Evolutionary conservation across 257 asterid species (phyloP), one percentile per base, ranked within the genome.

Genomic region (Lycium ferocissimum): DNA sequence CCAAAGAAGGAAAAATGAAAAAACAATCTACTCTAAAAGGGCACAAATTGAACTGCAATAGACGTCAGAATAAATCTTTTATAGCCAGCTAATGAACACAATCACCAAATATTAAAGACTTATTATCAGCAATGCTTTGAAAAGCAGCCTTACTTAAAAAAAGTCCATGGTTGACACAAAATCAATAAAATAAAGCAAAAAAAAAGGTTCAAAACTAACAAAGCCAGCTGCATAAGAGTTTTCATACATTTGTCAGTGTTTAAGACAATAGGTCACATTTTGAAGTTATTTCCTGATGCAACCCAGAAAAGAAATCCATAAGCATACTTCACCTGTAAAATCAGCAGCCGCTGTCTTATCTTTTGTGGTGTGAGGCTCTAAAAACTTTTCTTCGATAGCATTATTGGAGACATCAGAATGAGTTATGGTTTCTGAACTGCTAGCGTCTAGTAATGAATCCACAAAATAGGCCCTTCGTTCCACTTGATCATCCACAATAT

Each of bases 391-490:
- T 72, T 91, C 86, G 78, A 83, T 82, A 84, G 91, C 78, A 85
- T 83, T 85, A 81, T 84, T 89, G 18, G 66, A 83, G 87, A 71
- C 85, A 83, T 87, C 91, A 84, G 84, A 89, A 84, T 83, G 79
- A 57, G 82, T 90, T 83, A 87, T 79, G 79, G 85, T 85, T 80
- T 89, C 88, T 79, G 87, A 81, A 56, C 88, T 87, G 75, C 89
- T 88, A 54, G 86, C 85, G 84, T 85, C 90, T 87, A 95, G 86
- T 86, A 95, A 90, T n/a, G 92, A 89, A 84, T 93, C 98, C 87
- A 96, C 95, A 88, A 95, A 96, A 80, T 91, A 94, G 88, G 92
- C 94, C 88, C 96, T 93, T 87, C 97, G 94, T 82, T 92, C 97
- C 78, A 85, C 93, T 84, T 87, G 90, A 83, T 87, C 85, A 84